phyloP scores from a whole-genome alignment of 2,329 filamentous ascomycete species.

The Pseudopithomyces maydicus region DNA sequence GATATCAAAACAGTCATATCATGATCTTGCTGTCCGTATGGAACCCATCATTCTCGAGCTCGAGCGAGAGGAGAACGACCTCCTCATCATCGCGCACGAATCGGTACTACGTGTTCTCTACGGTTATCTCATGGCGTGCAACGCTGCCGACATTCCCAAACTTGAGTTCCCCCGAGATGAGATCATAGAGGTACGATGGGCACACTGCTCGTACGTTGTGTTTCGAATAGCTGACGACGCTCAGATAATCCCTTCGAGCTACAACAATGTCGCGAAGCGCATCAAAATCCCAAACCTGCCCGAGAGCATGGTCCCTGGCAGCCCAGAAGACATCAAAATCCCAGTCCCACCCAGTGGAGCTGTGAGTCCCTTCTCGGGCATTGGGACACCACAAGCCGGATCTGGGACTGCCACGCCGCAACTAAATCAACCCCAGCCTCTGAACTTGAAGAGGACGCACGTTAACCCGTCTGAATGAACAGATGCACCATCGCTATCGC shows the following conservation, averaged over 20 bases:
- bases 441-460: conserved; percentile 34
- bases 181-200: conserved; percentile 77
- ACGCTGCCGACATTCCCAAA: conserved; percentile 89
- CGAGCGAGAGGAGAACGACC: conserved; percentile 93
- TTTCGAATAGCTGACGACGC: conserved; percentile 6
- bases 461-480: conserved; percentile 36
- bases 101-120: conserved; percentile 97
- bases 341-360: conserved; percentile 68
- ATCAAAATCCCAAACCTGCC: conserved; percentile 79
- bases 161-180: conserved; percentile 94
- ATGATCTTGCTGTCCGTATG: conserved; percentile 95
- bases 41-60: conserved; percentile 98
- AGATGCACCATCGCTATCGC: conserved; percentile 17
- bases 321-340: conserved; percentile 80
- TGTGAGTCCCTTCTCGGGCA: conserved; percentile 50
- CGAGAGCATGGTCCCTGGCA: conserved; percentile 71
- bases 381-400: conserved; percentile 42
- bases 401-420: conserved; percentile 36
- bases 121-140: conserved; percentile 98
- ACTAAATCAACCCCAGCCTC: conserved; percentile 21
- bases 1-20: conserved; percentile 74
- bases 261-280: conserved; percentile 93
- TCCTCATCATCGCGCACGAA: conserved; percentile 98
- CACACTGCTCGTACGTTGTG: background rate
- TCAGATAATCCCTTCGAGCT: conserved; percentile 90